Base-by-base conservation (phyloP, 176 grass and related monocot genomes). In the Raddia guianensis region DNA sequence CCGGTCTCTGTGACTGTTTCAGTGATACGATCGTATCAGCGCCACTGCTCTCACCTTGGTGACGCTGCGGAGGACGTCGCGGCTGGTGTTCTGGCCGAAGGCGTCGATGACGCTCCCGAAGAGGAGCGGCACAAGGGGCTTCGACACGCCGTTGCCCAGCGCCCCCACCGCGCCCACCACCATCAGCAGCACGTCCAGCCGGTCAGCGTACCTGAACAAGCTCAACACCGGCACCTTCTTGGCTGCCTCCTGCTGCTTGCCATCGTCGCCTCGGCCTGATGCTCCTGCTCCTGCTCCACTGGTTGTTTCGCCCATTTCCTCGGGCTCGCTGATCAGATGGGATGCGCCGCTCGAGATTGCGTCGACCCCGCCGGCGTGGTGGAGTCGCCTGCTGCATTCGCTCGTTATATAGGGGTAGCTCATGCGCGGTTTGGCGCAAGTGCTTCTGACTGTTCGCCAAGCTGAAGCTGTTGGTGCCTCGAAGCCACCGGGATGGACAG, bases 141-240 rank as follows among this genome's bases (percentile, higher is more conserved):
- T 52, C 16, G 84, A 21, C 47, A 84, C 10, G 46, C 92, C 92
- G 77, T 81, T 91, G 63, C 11, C 89, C 49, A 82, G 18, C 19
- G 89, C 83, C 59, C 58, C 92, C 12, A 76, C 51, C 70, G 89
- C 27, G 48, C 89, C 89, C 3, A 87, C 52, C 56, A 57, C 76
- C 77, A 91, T 94, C 68, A 94, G 80, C 84, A 88, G 63, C 60
- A 79, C 19, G 70, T 94, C 92, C 43, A 72, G 27, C 35, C 76
- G 64, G 55, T 94, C 89, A 9, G 92, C 92, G 54, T 87, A 94
- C 76, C 81, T 71, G 84, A 94, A 89, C 84, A 94, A 63, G 76
- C 81, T 61, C 20, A 84, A 16, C 72, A 90, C 11, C 6, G 85
- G 15, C 58, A 93, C 88, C 82, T 80, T 90, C 76, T 85, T 83